phyloP scores from a whole-genome alignment of 1,284 basidiomycete genomes.

The Puccinia triticina region DNA sequence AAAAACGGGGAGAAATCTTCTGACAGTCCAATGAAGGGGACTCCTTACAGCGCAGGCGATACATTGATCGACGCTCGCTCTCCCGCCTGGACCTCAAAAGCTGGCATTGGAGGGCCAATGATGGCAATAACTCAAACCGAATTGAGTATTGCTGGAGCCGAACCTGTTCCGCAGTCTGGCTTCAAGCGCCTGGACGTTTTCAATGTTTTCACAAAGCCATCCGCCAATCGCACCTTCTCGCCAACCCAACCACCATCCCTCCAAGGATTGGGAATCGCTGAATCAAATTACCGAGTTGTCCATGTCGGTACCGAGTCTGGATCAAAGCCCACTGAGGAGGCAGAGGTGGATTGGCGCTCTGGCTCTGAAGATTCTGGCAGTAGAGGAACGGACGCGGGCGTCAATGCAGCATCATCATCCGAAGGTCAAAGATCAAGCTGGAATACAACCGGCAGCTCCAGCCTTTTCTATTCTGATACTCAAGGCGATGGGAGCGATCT shows the following conservation, averaged over 20 bases:
- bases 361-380: conserved; percentile 16
- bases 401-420: conserved; percentile 15
- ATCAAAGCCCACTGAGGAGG: background rate
- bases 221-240: background rate
- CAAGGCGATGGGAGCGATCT: conserved; percentile 45
- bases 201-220: conserved; percentile 39
- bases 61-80: conserved; percentile 40
- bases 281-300: conserved; percentile 30
- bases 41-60: conserved; percentile 34
- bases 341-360: background rate
- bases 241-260: conserved; percentile 8
- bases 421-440: conserved; percentile 48
- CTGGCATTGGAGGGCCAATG: conserved; percentile 39
- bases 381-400: background rate
- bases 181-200: conserved; percentile 43
- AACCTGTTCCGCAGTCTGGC: conserved; percentile 5
- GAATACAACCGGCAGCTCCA: conserved; percentile 48
- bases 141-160: background rate
- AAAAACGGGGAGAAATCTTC: background rate
- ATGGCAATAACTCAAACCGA: conserved; percentile 38
- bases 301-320: conserved; percentile 29
- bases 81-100: conserved; percentile 33
- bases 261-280: conserved; percentile 35
- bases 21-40: conserved; percentile 24
- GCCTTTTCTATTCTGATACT: conserved; percentile 48